These are phyloP conservation scores for Solanum hybrid DNA, from an alignment of 305 asterid species.

Conservation along the genomic window DNA sequence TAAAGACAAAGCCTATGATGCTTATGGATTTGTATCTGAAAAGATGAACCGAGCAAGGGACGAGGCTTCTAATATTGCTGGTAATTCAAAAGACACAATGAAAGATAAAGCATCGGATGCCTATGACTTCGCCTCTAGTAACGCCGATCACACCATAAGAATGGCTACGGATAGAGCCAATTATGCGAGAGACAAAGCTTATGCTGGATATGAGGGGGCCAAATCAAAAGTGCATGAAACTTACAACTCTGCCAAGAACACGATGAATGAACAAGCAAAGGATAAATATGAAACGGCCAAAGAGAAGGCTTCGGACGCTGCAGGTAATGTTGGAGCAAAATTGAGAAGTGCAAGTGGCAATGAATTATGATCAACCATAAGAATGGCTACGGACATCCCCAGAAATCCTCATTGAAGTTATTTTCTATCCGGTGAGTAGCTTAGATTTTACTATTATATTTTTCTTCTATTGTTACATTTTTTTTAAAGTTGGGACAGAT, in stretches of 20 bases:
- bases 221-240: constrained; percentile 19
- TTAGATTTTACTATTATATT: background rate
- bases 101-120: constrained; percentile 12
- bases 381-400: background rate
- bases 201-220: constrained; percentile 20
- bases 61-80: constrained; percentile 11
- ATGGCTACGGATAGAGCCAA: constrained; percentile 21
- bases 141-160: constrained; percentile 4
- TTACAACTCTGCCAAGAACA: constrained; percentile 23
- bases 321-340: constrained; percentile 31
- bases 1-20: constrained; percentile 13
- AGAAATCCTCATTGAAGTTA: background rate
- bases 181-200: constrained; percentile 17
- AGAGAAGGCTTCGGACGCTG: constrained; percentile 37
- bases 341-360: constrained; percentile 14
- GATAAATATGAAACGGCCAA: constrained; percentile 34
- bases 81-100: constrained; percentile 9
- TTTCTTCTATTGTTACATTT: background rate
- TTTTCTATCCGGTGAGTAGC: background rate
- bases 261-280: constrained; percentile 25
- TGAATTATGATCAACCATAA: constrained; percentile 17
- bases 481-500: background rate
- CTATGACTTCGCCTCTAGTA: background rate
- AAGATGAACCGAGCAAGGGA: constrained; percentile 11
- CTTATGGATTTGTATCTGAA: constrained; percentile 12